Evolutionary conservation across 208 protist species (phyloP), one percentile per base, ranked within the genome.

Genomic region (Naegleria fowleri): DNA sequence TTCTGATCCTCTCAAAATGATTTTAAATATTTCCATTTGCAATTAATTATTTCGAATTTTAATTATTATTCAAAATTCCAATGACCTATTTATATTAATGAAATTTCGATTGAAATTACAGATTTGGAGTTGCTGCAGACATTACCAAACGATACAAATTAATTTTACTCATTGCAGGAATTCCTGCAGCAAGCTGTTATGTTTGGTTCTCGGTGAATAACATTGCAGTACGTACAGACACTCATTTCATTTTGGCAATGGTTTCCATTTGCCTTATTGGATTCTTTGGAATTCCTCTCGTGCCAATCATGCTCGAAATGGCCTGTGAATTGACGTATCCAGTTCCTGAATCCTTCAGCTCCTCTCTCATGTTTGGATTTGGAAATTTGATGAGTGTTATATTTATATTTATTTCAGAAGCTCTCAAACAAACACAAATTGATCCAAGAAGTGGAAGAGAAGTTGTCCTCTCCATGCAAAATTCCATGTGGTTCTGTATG

Each of bases 111-210:
- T 48, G 43, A 48, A 75, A 75, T 75, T n/a, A 16, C 16, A 75
- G 58, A 25, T 88, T 88, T 88, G 39, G 41, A 29, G 43, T 58
- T 38, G 11, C 11, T 38, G 41, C 41, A 19, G 85, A 88, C n/a
- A 33, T 88, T 16, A 88, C 85, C 1, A 88, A 88, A 29, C 51
- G 85, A 88, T 88, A 88, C n/a, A 88, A 88, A 58, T 7, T 38
- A 43, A 25, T 88, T 29, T n/a, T 88, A 13, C 19, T 58, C 11
- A 58, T 88, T 58, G 19, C 9, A 36, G 39, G 85, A 58, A 29
- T 88, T 11, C 15, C 6, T 33, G 13, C 85, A 0, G 16, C n/a
- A 36, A 41, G 39, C 2, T 51, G 5, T 15, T 88, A 43, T n/a
- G 29, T 39, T 58, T 88, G 85, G 39, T 88, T 88, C 29, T 88